Base-by-base conservation (phyloP, 495 filamentous ascomycete genomes). In the Chaetomium cochliodes region DNA sequence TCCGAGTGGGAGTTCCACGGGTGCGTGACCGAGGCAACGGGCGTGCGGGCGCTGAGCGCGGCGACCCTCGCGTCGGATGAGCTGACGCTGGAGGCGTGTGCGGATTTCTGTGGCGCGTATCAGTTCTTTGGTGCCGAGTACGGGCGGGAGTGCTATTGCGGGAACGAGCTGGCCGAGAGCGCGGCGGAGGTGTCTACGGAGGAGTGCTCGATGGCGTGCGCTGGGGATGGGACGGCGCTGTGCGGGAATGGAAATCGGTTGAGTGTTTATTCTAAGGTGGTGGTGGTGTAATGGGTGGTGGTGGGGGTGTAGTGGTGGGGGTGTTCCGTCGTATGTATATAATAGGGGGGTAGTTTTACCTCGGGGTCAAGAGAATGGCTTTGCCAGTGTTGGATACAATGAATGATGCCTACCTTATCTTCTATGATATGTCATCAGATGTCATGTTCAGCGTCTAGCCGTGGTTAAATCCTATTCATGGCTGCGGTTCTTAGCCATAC, bases 191-290 rank as follows among this genome's bases (percentile, higher is more conserved):
- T 65, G 0, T 13, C 20, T 8, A 20, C 65, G 20, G 50, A 33
- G 4, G 76, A 81, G n/a, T 81, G 79, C 65, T 66, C 44, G 33
- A 77, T 79, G 72, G 39, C 67, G 15, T 81, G 79, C 55, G 71
- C 67, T 15, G 80, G 79, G 9, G 70, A 80, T 46, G 62, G 46
- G 20, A 64, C 5, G 11, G 65, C 78, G 70, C 70, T 69, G 25
- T 82, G 80, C 42, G 80, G 80, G n/a, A 75, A 68, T 3, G 74
- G 75, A 3, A 74, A 76, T 49, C 44, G 78, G 56, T 47, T 81
- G 46, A 67, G 67, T 61, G 50, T 74, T 12, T 74, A 74, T 13
- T 2, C 23, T 13, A 62, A 47, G 50, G 33, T 12, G n/a, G 47
- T 28, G 30, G 25, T 52, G 26, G 28, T 9, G 41, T 44, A 1